Evolutionary conservation across 202 grass and related monocot species (phyloP).

Genomic region (Carex arenaria): DNA sequence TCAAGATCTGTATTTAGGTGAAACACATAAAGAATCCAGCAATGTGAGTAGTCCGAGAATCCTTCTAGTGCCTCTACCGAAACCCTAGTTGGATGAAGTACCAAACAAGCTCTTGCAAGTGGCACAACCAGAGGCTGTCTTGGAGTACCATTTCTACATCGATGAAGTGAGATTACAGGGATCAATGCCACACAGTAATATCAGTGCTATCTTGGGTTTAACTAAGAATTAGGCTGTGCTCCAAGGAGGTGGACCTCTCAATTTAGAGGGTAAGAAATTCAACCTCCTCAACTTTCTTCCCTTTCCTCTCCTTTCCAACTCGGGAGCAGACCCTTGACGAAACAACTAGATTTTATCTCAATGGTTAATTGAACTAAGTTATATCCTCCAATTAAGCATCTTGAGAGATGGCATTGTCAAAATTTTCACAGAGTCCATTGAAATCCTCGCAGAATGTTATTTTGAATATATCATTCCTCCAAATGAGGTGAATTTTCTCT

Average conservation of each 20-base stretch:
- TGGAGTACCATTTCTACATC: slow-evolving; percentile 75
- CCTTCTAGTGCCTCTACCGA: slow-evolving; percentile 64
- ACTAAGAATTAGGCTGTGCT: too few relatives aligned
- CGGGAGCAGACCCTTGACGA: background rate
- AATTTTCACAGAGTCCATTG: background rate
- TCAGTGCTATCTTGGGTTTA: background rate
- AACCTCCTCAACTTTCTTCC: too few relatives aligned
- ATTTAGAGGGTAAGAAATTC: too few relatives aligned
- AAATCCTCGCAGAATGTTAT: background rate
- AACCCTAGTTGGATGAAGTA: slow-evolving; percentile 47
- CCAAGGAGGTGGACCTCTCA: too few relatives aligned
- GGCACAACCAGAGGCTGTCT: slow-evolving; percentile 87
- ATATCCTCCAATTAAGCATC: background rate
- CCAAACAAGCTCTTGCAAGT: slow-evolving; percentile 69
- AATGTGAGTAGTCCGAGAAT: slow-evolving; percentile 68
- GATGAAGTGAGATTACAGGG: background rate
- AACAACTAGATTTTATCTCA: background rate
- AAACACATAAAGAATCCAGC: slow-evolving; percentile 95
- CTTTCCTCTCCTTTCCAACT: too few relatives aligned
- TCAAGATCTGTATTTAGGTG: slow-evolving; percentile 92
- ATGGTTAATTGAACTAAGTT: background rate
- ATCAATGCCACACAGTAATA: background rate
- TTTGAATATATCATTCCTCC: background rate
- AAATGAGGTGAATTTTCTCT: background rate
- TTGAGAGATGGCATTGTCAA: background rate